phyloP scores from a whole-genome alignment of 2,329 filamentous ascomycete species.

The Monilinia fructigena region DNA sequence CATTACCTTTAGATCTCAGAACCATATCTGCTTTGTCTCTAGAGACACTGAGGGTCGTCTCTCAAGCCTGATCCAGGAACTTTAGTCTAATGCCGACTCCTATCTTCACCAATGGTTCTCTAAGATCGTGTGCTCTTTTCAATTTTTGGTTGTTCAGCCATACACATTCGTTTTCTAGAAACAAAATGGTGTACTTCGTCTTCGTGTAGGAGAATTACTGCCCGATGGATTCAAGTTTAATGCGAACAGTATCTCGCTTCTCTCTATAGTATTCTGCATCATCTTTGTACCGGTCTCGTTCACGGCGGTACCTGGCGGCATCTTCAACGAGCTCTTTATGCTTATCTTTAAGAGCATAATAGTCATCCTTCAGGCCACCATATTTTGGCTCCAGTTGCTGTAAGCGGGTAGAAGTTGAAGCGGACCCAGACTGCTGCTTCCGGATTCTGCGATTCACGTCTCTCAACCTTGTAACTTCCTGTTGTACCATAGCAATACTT shows the following conservation, averaged over 20 bases:
- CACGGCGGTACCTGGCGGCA: neutral
- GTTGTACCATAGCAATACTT: neutral
- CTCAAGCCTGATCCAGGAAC: slow-evolving; percentile 19
- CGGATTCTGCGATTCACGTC: neutral
- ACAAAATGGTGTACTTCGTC: neutral
- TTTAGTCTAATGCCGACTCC: slow-evolving; percentile 18
- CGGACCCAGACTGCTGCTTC: neutral
- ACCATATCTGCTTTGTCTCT: neutral
- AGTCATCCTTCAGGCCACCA: neutral
- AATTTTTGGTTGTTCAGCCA: neutral
- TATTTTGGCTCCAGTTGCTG: neutral
- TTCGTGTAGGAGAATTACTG: neutral
- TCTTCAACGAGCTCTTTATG: slow-evolving; percentile 1
- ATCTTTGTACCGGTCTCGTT: neutral
- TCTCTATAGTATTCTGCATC: neutral
- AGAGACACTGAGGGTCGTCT: neutral
- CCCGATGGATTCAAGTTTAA: neutral
- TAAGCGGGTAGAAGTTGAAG: neutral
- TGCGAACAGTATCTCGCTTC: neutral
- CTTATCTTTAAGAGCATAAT: neutral
- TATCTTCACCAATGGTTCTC: slow-evolving; percentile 20
- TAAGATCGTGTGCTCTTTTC: neutral
- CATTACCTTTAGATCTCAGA: slow-evolving; percentile 15
- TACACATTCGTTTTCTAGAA: too few relatives aligned
- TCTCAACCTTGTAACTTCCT: neutral